phyloP scores from a whole-genome alignment of 192 early-diverging fungal species.

The Linnemannia schmuckeri region DNA sequence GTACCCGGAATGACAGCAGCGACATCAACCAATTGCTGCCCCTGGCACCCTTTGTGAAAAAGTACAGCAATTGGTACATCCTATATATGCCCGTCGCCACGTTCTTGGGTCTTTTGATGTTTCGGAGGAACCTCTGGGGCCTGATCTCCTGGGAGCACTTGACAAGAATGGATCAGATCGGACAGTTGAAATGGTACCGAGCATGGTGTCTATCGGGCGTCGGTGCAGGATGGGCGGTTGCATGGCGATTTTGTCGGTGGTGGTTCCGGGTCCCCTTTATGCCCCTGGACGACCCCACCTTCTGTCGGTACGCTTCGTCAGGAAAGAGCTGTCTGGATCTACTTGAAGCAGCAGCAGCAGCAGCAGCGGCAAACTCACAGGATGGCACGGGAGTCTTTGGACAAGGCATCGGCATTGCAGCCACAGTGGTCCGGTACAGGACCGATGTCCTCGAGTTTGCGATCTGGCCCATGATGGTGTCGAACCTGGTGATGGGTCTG shows the following conservation, averaged over 20 bases:
- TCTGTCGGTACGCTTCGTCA: constrained; percentile 45
- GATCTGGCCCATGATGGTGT: constrained; percentile 55
- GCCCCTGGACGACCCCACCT: constrained; percentile 49
- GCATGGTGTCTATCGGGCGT: constrained; percentile 65
- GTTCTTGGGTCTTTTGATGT: constrained; percentile 61
- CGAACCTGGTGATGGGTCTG: constrained; percentile 58
- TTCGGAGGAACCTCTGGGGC: constrained; percentile 67
- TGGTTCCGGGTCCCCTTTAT: constrained; percentile 55
- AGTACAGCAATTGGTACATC: constrained; percentile 58
- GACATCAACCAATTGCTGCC: constrained; percentile 36
- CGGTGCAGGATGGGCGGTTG: constrained; percentile 63
- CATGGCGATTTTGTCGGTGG: constrained; percentile 54
- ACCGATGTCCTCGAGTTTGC: constrained; percentile 48
- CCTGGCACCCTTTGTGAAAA: constrained; percentile 60
- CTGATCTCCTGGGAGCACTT: constrained; percentile 68
- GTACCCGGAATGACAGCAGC: constrained; percentile 12
- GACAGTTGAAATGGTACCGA: constrained; percentile 59
- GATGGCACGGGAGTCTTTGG: background rate
- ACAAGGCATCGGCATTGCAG: background rate
- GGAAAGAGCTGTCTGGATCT: constrained; percentile 50
- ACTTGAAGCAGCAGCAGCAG: constrained; percentile 18
- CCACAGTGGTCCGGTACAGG: constrained; percentile 43
- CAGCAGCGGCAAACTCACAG: background rate
- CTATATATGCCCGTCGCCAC: constrained; percentile 57
- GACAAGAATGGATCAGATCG: constrained; percentile 58